Evolutionary conservation across 768 basidiomycete species (phyloP).

Genomic region (Candolleomyces eurysporus): DNA sequence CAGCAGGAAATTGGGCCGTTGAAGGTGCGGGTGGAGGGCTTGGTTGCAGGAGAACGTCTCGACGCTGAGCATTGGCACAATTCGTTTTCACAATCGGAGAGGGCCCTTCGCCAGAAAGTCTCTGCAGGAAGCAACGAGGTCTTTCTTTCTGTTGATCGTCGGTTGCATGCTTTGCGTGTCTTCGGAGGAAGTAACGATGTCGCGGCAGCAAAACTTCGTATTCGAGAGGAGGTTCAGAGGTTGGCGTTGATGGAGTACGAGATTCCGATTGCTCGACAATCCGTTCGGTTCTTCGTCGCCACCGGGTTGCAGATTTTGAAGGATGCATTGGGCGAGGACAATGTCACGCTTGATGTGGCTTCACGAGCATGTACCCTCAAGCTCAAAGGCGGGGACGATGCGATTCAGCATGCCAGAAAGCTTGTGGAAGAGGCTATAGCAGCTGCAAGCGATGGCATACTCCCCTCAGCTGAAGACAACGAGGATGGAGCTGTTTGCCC

Average conservation of each 20-base stretch:
- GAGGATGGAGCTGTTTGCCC: slow-evolving; percentile 45
- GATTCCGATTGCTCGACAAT: neutral
- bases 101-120: slow-evolving; percentile 28
- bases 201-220: slow-evolving; percentile 39
- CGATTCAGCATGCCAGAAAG: slow-evolving; percentile 43
- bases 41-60: slow-evolving; percentile 50
- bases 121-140: slow-evolving; percentile 36
- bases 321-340: slow-evolving; percentile 54
- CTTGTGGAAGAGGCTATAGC: slow-evolving; percentile 33
- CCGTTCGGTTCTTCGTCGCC: slow-evolving; percentile 44
- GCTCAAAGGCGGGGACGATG: slow-evolving; percentile 56
- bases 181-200: slow-evolving; percentile 42
- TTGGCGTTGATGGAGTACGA: slow-evolving; percentile 40
- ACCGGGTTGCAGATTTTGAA: slow-evolving; percentile 50
- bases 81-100: slow-evolving; percentile 29
- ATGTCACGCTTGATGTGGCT: slow-evolving; percentile 42
- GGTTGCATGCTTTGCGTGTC: slow-evolving; percentile 41
- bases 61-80: slow-evolving; percentile 48
- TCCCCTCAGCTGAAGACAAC: neutral
- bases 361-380: slow-evolving; percentile 39
- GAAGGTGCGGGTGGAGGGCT: slow-evolving; percentile 58
- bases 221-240: slow-evolving; percentile 46
- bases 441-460: neutral
- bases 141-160: slow-evolving; percentile 46
- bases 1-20: slow-evolving; percentile 53